These are phyloP conservation scores for Planoprotostelium fungivorum DNA, from an alignment of 78 protist genomes.

Conservation along the genomic window DNA sequence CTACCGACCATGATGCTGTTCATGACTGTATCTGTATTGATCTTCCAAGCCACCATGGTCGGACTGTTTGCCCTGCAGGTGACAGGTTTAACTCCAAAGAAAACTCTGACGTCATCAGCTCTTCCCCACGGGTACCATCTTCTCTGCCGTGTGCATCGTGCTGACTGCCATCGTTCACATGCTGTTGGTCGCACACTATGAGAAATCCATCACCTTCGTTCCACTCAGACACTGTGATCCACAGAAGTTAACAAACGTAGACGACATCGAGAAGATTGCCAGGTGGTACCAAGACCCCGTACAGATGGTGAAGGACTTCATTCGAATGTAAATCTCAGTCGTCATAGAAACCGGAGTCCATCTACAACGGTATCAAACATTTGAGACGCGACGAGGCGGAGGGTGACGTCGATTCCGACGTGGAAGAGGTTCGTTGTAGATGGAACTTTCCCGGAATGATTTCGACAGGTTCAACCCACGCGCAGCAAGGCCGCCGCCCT, in stretches of 20 bases:
- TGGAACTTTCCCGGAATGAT: not conserved
- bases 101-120: not conserved
- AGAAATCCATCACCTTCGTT: not conserved
- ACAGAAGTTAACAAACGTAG: not conserved
- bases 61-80: not conserved
- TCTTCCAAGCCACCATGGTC: not conserved
- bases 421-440: not conserved
- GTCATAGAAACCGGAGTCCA: not conserved
- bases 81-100: not conserved
- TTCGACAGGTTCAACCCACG: not conserved
- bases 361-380: not conserved
- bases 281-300: not conserved
- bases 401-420: not conserved
- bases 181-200: not conserved
- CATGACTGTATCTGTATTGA: not conserved
- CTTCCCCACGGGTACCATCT: not conserved
- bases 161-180: not conserved
- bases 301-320: not conserved
- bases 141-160: not conserved
- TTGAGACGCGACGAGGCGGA: not conserved
- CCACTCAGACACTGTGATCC: not conserved
- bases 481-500: not conserved
- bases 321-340: not conserved
- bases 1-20: not conserved
- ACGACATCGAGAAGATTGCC: not conserved